Conservation (phyloP, 495 filamentous ascomycete species). For the Aspergillus steynii region DNA sequence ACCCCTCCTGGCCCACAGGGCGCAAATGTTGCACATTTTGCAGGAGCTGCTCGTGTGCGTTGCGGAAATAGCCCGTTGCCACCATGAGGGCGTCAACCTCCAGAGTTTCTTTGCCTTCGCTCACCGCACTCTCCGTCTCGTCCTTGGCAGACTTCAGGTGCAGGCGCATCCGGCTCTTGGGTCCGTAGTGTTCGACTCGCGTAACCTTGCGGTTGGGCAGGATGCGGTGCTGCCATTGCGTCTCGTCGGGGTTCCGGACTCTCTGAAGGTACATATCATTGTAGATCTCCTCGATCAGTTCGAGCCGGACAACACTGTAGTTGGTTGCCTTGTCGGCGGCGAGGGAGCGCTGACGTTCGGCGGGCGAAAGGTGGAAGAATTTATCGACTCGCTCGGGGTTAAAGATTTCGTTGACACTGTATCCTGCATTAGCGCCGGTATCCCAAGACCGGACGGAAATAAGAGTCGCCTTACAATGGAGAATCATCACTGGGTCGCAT, state of each 20-base stretch:
- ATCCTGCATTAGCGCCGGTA: background rate
- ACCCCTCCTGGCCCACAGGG: conserved; percentile 46
- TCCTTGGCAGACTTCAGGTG: conserved; percentile 33
- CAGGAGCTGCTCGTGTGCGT: conserved; percentile 78
- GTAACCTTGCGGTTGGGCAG: conserved; percentile 63
- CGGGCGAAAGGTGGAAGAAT: conserved; percentile 63
- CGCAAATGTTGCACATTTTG: conserved; percentile 62
- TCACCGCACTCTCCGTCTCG: conserved; percentile 20
- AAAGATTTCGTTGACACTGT: conserved; percentile 94
- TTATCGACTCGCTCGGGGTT: conserved; percentile 78
- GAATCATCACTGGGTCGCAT: conserved; percentile 91
- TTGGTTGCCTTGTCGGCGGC: conserved; percentile 75
- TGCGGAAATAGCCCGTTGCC: conserved; percentile 82
- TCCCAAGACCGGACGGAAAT: background rate
- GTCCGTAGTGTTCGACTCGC: conserved; percentile 52
- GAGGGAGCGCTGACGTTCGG: conserved; percentile 63
- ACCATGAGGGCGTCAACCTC: conserved; percentile 81
- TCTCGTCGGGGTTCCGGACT: conserved; percentile 66
- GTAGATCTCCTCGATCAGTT: conserved; percentile 85
- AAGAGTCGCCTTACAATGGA: conserved; percentile 71
- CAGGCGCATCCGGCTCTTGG: conserved; percentile 42
- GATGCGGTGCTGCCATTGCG: conserved; percentile 79
- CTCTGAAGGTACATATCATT: conserved; percentile 81
- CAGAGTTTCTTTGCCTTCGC: conserved; percentile 54
- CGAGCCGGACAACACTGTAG: conserved; percentile 87